phyloP scores from a whole-genome alignment of 805 yeast species.

The Schwanniomyces sp. region DNA sequence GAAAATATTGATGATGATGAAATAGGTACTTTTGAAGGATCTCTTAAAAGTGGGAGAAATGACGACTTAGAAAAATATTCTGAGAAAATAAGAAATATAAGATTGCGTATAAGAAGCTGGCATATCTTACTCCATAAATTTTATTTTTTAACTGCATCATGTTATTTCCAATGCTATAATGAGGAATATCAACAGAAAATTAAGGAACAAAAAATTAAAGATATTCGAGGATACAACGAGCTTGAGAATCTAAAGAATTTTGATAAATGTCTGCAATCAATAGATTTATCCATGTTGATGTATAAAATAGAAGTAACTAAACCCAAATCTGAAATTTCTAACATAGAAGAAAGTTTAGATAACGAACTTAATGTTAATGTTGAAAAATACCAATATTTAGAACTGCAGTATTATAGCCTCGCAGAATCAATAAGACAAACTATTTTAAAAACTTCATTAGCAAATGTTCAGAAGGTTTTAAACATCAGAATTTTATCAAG shows the following conservation, averaged over 20 bases:
- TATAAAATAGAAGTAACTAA: constrained; percentile 10
- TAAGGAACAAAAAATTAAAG: constrained; percentile 7
- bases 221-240: constrained; percentile 1
- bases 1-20: constrained; percentile 19
- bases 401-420: constrained; percentile 28
- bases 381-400: constrained; percentile 19
- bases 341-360: not conserved
- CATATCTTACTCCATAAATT: constrained; percentile 69
- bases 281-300: constrained; percentile 23
- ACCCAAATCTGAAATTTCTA: constrained; percentile 1
- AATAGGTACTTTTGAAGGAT: constrained; percentile 1
- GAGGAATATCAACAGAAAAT: constrained; percentile 30
- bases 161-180: constrained; percentile 56
- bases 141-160: constrained; percentile 74
- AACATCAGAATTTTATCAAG: constrained; percentile 21
- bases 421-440: constrained; percentile 37
- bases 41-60: constrained; percentile 4
- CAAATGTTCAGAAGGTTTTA: constrained; percentile 25
- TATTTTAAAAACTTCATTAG: constrained; percentile 29
- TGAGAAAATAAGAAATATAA: constrained; percentile 23
- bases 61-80: constrained; percentile 12
- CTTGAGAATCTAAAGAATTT: constrained; percentile 6
- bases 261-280: constrained; percentile 8
- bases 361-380: not conserved
- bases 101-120: constrained; percentile 46